Conservation (phyloP, 1,284 basidiomycete genomes). For the Naganishia sp. region DNA sequence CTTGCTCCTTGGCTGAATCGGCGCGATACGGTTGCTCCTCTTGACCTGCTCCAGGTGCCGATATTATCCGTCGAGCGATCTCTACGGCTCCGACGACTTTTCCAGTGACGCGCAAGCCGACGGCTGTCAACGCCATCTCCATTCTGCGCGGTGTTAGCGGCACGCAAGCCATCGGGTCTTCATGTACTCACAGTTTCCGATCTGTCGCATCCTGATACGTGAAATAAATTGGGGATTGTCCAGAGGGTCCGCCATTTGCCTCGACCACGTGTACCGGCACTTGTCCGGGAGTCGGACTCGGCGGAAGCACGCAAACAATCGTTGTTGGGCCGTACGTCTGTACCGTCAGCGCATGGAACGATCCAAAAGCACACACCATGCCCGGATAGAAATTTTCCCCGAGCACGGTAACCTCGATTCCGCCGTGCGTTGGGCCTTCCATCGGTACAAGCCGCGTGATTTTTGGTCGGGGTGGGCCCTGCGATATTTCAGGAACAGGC, state of each 20-base stretch:
- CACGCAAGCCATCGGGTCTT: constrained; percentile 5
- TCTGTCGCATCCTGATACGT: constrained; percentile 62
- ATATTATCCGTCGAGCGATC: constrained; percentile 46
- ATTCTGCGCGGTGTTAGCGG: constrained; percentile 61
- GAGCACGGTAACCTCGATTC: constrained; percentile 91
- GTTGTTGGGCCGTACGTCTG: constrained; percentile 92
- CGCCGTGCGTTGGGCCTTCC: constrained; percentile 87
- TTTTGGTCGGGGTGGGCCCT: constrained; percentile 40
- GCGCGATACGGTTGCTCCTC: constrained; percentile 6
- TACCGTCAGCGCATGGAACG: constrained; percentile 75
- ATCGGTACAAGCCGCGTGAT: constrained; percentile 74
- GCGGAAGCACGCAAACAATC: constrained; percentile 87
- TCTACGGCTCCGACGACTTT: constrained; percentile 33
- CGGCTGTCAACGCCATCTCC: constrained; percentile 92
- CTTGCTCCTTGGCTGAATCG: constrained; percentile 17
- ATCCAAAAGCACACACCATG: constrained; percentile 80
- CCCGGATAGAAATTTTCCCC: constrained; percentile 76
- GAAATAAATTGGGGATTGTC: constrained; percentile 39
- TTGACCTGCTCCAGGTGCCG: constrained; percentile 53
- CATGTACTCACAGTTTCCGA: constrained; percentile 69
- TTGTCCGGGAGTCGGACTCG: constrained; percentile 70
- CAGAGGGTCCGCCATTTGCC: constrained; percentile 45
- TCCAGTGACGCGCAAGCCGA: constrained; percentile 94
- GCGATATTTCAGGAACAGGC: constrained; percentile 2
- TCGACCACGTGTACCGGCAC: constrained; percentile 34